Evolutionary conservation across 805 yeast genomes (phyloP), one percentile per base, ranked within the genome.

Genomic region (Starmerella ratchasimensis): DNA sequence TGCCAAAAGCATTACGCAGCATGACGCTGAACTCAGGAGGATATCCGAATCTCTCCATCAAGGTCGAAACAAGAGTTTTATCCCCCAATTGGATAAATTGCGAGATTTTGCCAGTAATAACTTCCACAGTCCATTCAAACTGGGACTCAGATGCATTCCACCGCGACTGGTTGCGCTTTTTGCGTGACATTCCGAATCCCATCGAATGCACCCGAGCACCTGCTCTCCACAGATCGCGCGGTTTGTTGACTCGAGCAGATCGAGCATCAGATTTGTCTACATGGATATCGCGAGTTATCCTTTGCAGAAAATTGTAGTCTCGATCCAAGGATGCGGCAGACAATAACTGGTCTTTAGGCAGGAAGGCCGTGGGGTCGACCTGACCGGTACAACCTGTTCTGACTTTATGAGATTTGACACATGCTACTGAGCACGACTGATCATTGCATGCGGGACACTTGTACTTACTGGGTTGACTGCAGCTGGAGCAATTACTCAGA

Each of bases 61-160:
- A 27, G 1, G 31, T 29, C 14, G 16, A 8, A 4, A 46, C 41
- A 5, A 23, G 21, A 5, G 49, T 38, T 9, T 41, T 34, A 26
- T 50, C 54, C 16, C 46, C 42, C 5, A 54, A 36, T 25, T 47
- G 45, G 4, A 31, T 26, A 14, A 38, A 26, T 21, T 36, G 30
- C 10, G 42, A 33, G 13, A 18, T 18, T 22, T n/a, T 36, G 13
- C 17, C 26, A 20, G 19, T 5, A 2, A 33, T 31, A 8, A 75
- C 42, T 53, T 83, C 93, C 0, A 83, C 58, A 0, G 93, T 76
- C 95, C 95, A 83, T 14, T 69, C 69, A 53, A 69, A 82, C 6
- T 68, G 54, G 36, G 74, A 70, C 42, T 64, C 58, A 42, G 67
- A 67, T 53, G 72, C 70, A 54, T 82, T 86, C 67, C 73, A 80